phyloP scores from a whole-genome alignment of 2,329 filamentous ascomycete genomes.

The Cyphellophora europaea region DNA sequence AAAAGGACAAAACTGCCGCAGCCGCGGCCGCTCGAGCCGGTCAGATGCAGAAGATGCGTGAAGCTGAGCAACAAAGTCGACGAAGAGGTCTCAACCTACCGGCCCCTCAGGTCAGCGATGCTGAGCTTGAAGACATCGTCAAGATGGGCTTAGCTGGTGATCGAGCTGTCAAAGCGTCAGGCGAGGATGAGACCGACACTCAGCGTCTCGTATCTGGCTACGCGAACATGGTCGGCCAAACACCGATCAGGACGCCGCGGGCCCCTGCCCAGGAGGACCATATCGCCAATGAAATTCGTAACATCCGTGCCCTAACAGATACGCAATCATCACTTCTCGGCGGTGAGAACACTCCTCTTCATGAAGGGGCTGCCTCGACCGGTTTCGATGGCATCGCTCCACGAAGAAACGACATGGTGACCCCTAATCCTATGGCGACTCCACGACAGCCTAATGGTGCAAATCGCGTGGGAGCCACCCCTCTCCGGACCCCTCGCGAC shows the following conservation, averaged over 20 bases:
- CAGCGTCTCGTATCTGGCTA: slow-evolving; percentile 83
- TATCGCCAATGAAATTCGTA: slow-evolving; percentile 92
- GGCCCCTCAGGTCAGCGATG: slow-evolving; percentile 82
- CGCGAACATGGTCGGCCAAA: slow-evolving; percentile 65
- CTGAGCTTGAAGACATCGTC: slow-evolving; percentile 91
- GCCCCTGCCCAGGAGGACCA: slow-evolving; percentile 89
- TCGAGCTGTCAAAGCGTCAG: slow-evolving; percentile 65
- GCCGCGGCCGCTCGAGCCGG: slow-evolving; percentile 85
- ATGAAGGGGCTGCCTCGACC: slow-evolving; percentile 72
- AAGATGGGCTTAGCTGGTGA: slow-evolving; percentile 97
- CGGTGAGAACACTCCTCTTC: slow-evolving; percentile 83
- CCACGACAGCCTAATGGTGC: slow-evolving; percentile 58
- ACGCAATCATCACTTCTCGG: slow-evolving; percentile 89
- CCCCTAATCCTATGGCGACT: slow-evolving; percentile 90
- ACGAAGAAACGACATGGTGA: slow-evolving; percentile 70
- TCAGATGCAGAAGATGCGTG: slow-evolving; percentile 86
- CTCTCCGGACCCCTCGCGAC: slow-evolving; percentile 80
- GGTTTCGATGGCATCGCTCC: slow-evolving; percentile 81
- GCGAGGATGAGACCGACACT: slow-evolving; percentile 73
- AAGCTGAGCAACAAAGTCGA: slow-evolving; percentile 96
- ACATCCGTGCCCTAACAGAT: slow-evolving; percentile 83
- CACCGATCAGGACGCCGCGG: slow-evolving; percentile 84
- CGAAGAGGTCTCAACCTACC: slow-evolving; percentile 74
- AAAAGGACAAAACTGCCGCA: slow-evolving; percentile 69
- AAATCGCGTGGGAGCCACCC: slow-evolving; percentile 68